Base-by-base conservation (phyloP, 768 basidiomycete species). In the Wakefieldia striispora region DNA sequence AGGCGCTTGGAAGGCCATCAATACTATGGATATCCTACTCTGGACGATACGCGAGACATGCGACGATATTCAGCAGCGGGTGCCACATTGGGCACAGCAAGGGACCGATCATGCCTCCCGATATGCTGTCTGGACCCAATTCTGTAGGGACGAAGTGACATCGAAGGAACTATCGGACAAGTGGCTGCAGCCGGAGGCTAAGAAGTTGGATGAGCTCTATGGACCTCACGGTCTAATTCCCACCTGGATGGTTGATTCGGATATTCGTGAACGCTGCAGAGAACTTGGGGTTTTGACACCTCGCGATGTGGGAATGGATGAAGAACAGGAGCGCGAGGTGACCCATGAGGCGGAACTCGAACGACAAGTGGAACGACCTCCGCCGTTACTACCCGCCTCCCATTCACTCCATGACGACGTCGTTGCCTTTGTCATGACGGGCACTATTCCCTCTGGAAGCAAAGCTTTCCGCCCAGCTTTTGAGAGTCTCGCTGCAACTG, bases 251-350 rank as follows among this genome's bases (percentile, higher is more conserved):
- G 9, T 14, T 3, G 31, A 39, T 12, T 38, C 52, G 14, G 47
- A 53, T 1, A 63, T 65, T 34, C 53, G 23, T 13, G 38, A 34
- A 14, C 57, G 36, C 31, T 66, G 63, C 10, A 16, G 1, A 3
- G 34, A 48, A 7, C 63, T 63, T 27, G 63, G 61, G 1, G 17
- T 64, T 27, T 29, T 31, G 13, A 45, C 51, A 3, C 35, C 49
- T 0, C 56, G 53, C 1, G 57, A 63, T 34, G 53, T 50, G 24
- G 54, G 47, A 27, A 57, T 75, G 58, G 72, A 72, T 23, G 76
- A 79, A 54, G 79, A 80, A 50, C 78, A 80, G 50, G 79, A 80
- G 46, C 62, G 78, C 21, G 77, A 80, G 48, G 61, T 80, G 8
- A 51, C 57, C 3, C 74, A 75, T 20, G 78, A 80, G 55, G 61